Evolutionary conservation across 305 asterid species (phyloP), one percentile per base, ranked within the genome.

Genomic region (Monarda citriodora): DNA sequence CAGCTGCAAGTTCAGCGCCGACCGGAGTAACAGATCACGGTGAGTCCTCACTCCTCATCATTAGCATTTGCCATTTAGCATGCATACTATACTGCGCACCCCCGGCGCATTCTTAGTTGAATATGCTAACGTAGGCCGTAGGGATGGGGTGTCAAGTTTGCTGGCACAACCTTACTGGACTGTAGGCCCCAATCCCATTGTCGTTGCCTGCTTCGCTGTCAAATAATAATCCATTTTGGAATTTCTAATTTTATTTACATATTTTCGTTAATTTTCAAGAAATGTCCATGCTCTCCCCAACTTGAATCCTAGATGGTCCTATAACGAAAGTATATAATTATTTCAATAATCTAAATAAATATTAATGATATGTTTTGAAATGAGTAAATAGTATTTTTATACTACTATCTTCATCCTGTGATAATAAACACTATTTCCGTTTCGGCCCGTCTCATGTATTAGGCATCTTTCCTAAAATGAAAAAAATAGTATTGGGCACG

Each of bases 1-100:
- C 64, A 90, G 96, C 78, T 85, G 96, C 76, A 90, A 90, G 71
- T 90, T 90, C 67, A 82, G 70, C 66, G 96, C 91, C 48, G 97
- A 87, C 59, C 79, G 93, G 56, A 81, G 63, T 72, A 71, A 83
- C 57, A 61, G 97, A 75, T 79, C 96, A 59, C 72, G 97, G 97
- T 90, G 69, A 82, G 96, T 57, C 22, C 12, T 38, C 69, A 9
- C 15, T 11, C 44, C 37, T 32, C 37, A 1, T 32, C 37, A 7
- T 32, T 9, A 7, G 3, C 37, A 7, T 0, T 32, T n/a, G n/a
- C n/a, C n/a, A n/a, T n/a, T n/a, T n/a, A 32, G 10, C 37, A 32
- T 32, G 37, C 37, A 32, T 32, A 32, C 44, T 38, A 38, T 1
- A 12, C 44, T 38, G 4, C 52, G 2, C 13, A 26, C 58, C 34